Percentiles rank a stretch among this genome's conserved stretches.
phyloP scores from a whole-genome alignment of 202 grass and related monocot genomes.

The Miscanthus sacchariflorus region DNA sequence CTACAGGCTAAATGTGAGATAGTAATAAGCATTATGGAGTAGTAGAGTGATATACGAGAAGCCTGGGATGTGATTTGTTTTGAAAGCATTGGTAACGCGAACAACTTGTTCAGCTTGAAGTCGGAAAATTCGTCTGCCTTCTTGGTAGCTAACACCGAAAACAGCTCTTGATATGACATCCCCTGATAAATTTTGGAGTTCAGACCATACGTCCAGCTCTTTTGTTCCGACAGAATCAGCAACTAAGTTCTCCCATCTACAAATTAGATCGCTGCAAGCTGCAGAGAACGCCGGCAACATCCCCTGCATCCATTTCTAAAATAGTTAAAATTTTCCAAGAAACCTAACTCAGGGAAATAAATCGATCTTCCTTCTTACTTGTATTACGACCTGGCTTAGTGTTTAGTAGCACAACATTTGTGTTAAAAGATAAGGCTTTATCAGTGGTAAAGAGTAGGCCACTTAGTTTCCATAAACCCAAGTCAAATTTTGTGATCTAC shows the following conservation, averaged over 20 bases:
- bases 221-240: constrained; percentile 25
- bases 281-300: constrained; percentile 68
- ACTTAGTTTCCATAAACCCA: background rate
- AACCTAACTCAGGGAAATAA: background rate
- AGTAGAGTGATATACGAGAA: constrained; percentile 48
- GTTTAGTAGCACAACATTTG: background rate
- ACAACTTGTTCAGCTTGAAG: constrained; percentile 66
- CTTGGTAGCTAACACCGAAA: constrained; percentile 66
- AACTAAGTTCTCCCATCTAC: constrained; percentile 58
- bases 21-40: background rate
- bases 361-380: background rate
- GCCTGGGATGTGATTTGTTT: constrained; percentile 61
- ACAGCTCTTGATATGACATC: constrained; percentile 78
- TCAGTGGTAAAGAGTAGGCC: background rate
- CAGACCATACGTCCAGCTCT: constrained; percentile 68
- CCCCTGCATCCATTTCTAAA: constrained; percentile 46
- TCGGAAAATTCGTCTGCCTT: constrained; percentile 63
- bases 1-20: background rate
- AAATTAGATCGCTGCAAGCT: constrained; percentile 61
- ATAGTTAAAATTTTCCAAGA: background rate
- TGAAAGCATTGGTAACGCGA: constrained; percentile 50
- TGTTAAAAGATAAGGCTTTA: background rate
- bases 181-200: constrained; percentile 69
- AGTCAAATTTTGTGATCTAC: background rate
- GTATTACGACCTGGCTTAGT: background rate